Evolutionary conservation across 139 green algal genomes (phyloP), one percentile per base, ranked within the genome.

Genomic region (Deuterostichococcus epilithicus): DNA sequence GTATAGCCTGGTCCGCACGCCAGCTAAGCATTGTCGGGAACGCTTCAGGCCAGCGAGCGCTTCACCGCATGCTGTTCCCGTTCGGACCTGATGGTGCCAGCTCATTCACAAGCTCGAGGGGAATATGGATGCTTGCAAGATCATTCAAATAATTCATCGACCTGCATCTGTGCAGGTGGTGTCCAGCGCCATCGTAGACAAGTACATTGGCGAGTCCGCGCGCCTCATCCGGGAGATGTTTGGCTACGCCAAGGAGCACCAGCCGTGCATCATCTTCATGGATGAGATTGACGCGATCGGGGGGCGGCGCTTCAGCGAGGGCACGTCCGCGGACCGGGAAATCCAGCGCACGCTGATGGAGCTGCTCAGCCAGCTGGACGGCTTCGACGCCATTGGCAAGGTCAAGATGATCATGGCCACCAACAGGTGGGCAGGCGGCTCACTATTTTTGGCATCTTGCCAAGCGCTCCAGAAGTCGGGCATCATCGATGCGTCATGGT

Each of bases 211-310:
- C 23, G 96, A 99, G 88, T 92, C 79, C 0, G 96, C 96, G 2
- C 90, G 95, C 20, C 90, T 99, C 38, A 98, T 99, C 66, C 85
- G 96, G 1, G 96, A 99, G 86, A 99, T 99, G 96, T 99, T 99
- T 85, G 93, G 90, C 47, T 97, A 98, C 74, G 95, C 95, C 1
- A 80, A 87, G 23, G 95, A 98, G 75, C 95, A 98, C 86, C 92
- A 99, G 89, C 96, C 96, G 26, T 98, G 94, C 82, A 97, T 99
- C 84, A 99, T 99, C 77, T 99, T 99, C 89, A 98, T 99, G 96
- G 96, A 99, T 69, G 93, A 98, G 84, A 96, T 99, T 68, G 96
- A 99, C 82, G 96, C 96, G 76, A 99, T 99, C 80, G 96, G 96
- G 18, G 96, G 96, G 13, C 85, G 93, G 63, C 86, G 96, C 37